Base-by-base conservation (phyloP, 768 basidiomycete species). In the Tephrocybe sp. region DNA sequence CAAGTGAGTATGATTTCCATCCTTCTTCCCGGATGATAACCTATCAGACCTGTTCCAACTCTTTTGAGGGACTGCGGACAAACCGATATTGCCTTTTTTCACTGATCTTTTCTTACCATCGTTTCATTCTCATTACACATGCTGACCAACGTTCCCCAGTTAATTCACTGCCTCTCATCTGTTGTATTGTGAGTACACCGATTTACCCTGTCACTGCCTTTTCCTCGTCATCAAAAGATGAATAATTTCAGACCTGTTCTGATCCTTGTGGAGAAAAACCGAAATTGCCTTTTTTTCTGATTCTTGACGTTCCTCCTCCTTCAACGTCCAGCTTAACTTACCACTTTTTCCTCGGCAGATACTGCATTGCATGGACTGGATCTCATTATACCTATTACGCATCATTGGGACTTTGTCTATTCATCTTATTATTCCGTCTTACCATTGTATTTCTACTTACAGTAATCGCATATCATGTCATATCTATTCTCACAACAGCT, bases 11-110 rank as follows among this genome's bases (percentile, higher is more conserved):
- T 34, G 3, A 25, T 53, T 28, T 42, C 24, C 46, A 20, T 45
- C 37, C 45, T 51, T 48, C 7, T 38, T 55, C 26, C 39, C 48
- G 70, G 86, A 89, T 86, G 88, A 88, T 72, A 80, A 62, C 66
- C 48, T 67, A 72, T 80, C 83, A 88, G 85, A 87, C 86, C 86
- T 88, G 85, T 89, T 83, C 87, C 73, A 84, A 89, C 71, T 58
- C 62, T 62, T 48, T 55, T 43, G 65, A 61, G 61, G 63, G 63
- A 59, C 62, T 81, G 84, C 73, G 80, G 85, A 84, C 69, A 74
- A 53, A 75, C 59, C 56, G 61, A 77, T 74, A 84, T 86, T 86
- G 84, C 85, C 79, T 82, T 76, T 76, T 50, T 48, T 75, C 67
- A 70, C 75, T 73, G 65, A 76, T 56, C 53, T 48, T 62, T 56